These are phyloP conservation scores for Aspergillus hiratsukae DNA, from an alignment of 2,329 filamentous ascomycete species.

Conservation along the genomic window DNA sequence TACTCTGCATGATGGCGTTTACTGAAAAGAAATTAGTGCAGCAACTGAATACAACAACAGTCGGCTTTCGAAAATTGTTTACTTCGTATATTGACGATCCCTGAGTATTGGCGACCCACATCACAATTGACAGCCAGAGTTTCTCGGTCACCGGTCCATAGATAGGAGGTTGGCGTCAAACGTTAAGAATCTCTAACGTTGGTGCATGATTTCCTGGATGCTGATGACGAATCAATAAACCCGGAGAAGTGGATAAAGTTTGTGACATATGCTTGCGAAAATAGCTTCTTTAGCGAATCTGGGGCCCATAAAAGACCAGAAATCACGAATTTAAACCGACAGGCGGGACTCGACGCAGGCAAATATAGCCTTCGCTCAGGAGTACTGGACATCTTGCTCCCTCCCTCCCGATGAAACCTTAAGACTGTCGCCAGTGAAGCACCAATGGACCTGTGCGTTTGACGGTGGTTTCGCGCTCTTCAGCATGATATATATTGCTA, in stretches of 20 bases:
- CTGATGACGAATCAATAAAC: constrained; percentile 1
- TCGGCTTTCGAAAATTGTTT: background rate
- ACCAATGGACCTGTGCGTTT: constrained; percentile 15
- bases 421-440: too few relatives aligned
- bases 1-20: background rate
- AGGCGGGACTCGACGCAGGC: too few relatives aligned
- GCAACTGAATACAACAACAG: background rate
- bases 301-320: constrained; percentile 69
- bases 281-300: constrained; percentile 68
- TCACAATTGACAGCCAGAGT: too few relatives aligned
- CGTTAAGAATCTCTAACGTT: constrained; percentile 4
- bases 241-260: background rate
- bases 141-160: too few relatives aligned
- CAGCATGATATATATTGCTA: constrained; percentile 71
- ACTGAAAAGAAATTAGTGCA: background rate
- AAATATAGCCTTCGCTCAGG: too few relatives aligned
- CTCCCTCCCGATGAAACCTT: too few relatives aligned
- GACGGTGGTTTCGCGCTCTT: constrained; percentile 60
- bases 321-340: constrained; percentile 52
- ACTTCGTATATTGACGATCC: background rate
- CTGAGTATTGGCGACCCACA: background rate
- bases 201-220: constrained; percentile 14
- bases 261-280: constrained; percentile 62
- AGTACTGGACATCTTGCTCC: too few relatives aligned
- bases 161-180: background rate